These are phyloP conservation scores for Orbilia javanica DNA, from an alignment of 2,329 filamentous ascomycete species.

Conservation along the genomic window DNA sequence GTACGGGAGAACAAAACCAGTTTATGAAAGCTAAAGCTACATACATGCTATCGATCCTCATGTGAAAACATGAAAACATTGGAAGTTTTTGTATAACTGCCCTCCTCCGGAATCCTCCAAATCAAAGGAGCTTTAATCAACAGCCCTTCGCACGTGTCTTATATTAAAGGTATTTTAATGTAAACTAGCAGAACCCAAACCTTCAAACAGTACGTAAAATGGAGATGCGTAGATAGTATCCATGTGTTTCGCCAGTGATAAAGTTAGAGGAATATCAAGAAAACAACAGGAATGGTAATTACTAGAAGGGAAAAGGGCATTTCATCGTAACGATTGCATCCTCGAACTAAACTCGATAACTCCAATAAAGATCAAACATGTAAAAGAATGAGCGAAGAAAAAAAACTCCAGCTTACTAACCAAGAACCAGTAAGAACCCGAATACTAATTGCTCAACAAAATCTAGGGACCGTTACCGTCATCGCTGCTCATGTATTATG, in stretches of 20 bases:
- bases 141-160: neutral
- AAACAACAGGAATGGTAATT: neutral
- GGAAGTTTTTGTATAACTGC: neutral
- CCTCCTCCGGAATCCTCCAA: neutral
- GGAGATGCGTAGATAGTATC: neutral
- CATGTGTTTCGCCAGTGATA: neutral
- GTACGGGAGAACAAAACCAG: too few relatives aligned
- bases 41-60: neutral
- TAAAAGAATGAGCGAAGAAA: constrained; percentile 1
- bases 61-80: neutral
- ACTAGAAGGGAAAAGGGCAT: neutral
- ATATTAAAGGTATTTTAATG: neutral
- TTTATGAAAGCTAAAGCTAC: neutral
- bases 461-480: neutral
- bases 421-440: neutral
- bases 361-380: constrained; percentile 1
- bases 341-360: constrained; percentile 8
- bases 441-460: constrained; percentile 9
- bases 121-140: neutral
- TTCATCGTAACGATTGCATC: constrained; percentile 13
- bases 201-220: neutral
- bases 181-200: neutral
- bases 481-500: too few relatives aligned
- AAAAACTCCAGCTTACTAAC: constrained; percentile 26
- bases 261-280: neutral